Base-by-base conservation (phyloP, 2,329 filamentous ascomycete species). In the Alternaria triticina region DNA sequence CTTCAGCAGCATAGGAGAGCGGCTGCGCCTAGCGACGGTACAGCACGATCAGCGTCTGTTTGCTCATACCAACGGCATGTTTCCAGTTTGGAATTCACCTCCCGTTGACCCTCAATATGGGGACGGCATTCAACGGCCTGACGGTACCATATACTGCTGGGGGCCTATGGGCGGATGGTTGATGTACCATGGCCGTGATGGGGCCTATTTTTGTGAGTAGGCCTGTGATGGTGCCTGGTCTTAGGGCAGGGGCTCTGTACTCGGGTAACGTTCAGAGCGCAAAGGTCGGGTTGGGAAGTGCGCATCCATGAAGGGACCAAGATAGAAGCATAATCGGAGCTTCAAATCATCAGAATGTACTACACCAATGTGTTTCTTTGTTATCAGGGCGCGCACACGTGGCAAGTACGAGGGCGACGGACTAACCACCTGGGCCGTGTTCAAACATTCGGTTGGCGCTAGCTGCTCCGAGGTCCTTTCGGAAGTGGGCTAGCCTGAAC, bases 381-480 rank as follows among this genome's bases (percentile, higher is more conserved):
- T 36, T 3, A 17, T 40, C 36, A 1, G 0, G 36, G 36, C 1
- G 36, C 36, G 36, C 36, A 40, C 36, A 40, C 5, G n/a, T 6
- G n/a, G 0, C 3, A 10, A 5, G 0, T 0, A 40, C 15, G 9
- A 3, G n/a, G 17, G 36, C n/a, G 36, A 40, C 36, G 36, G 0
- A 17, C n/a, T 11, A 17, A 40, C 2, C n/a, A 40, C 0, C 15
- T 40, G 5, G 36, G 15, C 36, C 9, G n/a, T 40, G 5, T 40
- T 17, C 1, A 40, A 17, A 40, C n/a, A 6, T 40, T 40, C 36
- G 0, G n/a, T 40, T 6, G 36, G n/a, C 36, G 36, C 36, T 40
- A 40, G 15, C 36, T 40, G 36, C 36, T 11, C 36, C 36, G 36
- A 40, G 36, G 2, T 40, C 36, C 36, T 17, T 40, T 8, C 36